These are phyloP conservation scores for Hypoxylon sp. DNA, from an alignment of 2,329 filamentous ascomycete species.

Conservation along the genomic window DNA sequence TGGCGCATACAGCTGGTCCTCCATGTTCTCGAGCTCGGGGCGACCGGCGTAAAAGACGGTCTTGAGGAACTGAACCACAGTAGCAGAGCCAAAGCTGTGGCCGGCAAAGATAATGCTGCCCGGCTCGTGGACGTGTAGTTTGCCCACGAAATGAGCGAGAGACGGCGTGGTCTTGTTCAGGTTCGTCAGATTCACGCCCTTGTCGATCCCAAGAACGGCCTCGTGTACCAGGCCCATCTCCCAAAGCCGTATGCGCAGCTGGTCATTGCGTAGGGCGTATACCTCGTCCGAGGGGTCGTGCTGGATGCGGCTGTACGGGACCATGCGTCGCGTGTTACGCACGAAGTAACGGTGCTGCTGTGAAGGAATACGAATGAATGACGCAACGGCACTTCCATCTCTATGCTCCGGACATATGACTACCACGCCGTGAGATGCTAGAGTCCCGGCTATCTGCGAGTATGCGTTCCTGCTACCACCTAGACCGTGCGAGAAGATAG, in stretches of 20 bases:
- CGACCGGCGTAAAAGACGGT: constrained; percentile 77
- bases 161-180: constrained; percentile 66
- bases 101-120: constrained; percentile 82
- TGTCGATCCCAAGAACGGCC: constrained; percentile 76
- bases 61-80: constrained; percentile 83
- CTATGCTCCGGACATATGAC: constrained; percentile 87
- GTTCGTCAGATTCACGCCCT: constrained; percentile 65
- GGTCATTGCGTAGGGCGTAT: constrained; percentile 76
- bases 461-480: constrained; percentile 87
- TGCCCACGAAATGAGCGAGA: constrained; percentile 72
- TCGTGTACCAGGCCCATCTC: constrained; percentile 81
- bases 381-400: constrained; percentile 84
- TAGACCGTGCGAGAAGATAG: constrained; percentile 89
- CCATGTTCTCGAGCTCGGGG: constrained; percentile 63
- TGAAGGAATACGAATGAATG: constrained; percentile 75
- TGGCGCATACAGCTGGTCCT: constrained; percentile 74
- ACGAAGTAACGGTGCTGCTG: constrained; percentile 59
- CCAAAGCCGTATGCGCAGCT: constrained; percentile 83
- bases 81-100: constrained; percentile 86
- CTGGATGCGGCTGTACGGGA: constrained; percentile 68
- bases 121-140: constrained; percentile 77
- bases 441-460: constrained; percentile 83
- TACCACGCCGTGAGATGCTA: constrained; percentile 85
- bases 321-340: constrained; percentile 54
- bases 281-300: constrained; percentile 77